Evolutionary conservation across 352 stramenopile species (phyloP).

Genomic region (Globisporangium okanoganense): DNA sequence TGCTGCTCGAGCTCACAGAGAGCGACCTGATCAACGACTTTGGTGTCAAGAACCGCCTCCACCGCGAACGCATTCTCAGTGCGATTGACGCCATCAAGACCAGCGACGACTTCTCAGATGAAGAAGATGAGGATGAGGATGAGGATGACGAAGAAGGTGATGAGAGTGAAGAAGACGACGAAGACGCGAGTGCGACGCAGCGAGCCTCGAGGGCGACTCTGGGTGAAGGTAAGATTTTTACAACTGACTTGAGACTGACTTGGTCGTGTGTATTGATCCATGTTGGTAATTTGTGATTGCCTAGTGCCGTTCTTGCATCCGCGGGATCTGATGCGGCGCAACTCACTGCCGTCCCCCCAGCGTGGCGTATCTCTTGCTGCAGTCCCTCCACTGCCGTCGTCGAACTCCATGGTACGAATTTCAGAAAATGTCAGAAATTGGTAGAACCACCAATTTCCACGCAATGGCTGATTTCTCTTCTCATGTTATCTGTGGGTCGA

Average conservation of each 20-base stretch:
- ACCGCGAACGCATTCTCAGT: slow-evolving; percentile 68
- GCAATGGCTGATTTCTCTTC: slow-evolving; percentile 1
- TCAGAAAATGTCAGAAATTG: neutral
- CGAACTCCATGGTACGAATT: slow-evolving; percentile 49
- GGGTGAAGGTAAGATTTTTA: slow-evolving; percentile 17
- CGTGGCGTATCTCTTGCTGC: neutral
- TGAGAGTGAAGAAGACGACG: slow-evolving; percentile 13
- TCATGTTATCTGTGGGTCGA: neutral
- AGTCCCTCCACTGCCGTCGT: slow-evolving; percentile 33
- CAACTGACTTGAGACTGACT: neutral
- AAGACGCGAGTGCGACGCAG: neutral
- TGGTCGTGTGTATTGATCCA: neutral
- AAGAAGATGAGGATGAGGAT: slow-evolving; percentile 52
- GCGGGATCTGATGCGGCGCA: slow-evolving; percentile 39
- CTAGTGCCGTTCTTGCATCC: slow-evolving; percentile 26
- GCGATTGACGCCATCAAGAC: slow-evolving; percentile 78
- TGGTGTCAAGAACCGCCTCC: slow-evolving; percentile 55
- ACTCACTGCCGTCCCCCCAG: slow-evolving; percentile 35
- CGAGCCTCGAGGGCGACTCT: slow-evolving; percentile 13
- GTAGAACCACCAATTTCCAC: slow-evolving; percentile 5
- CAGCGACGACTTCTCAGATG: slow-evolving; percentile 58
- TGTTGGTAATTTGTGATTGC: neutral
- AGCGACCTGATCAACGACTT: slow-evolving; percentile 78
- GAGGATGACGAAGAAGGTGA: slow-evolving; percentile 32
- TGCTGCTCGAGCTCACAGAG: slow-evolving; percentile 67